These are phyloP conservation scores for Aplosporella prunicola DNA, from an alignment of 2,329 filamentous ascomycete genomes.

Conservation along the genomic window DNA sequence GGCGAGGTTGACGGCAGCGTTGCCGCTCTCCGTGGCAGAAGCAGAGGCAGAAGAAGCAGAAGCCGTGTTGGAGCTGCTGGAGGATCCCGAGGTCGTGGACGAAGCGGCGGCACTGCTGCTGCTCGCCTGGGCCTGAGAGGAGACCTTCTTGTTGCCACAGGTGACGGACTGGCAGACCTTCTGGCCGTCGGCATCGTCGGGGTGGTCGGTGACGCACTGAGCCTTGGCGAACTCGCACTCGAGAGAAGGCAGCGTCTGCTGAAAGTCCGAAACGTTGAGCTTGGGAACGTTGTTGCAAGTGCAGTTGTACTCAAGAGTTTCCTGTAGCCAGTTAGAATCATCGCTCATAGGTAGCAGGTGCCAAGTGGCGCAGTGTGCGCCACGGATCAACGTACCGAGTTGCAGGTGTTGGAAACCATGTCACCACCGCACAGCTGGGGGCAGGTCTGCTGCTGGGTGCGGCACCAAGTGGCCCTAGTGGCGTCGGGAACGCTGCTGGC, in stretches of 20 bases:
- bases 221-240: slow-evolving; percentile 12
- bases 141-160: slow-evolving; percentile 39
- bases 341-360: slow-evolving; percentile 1
- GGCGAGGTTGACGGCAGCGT: slow-evolving; percentile 38
- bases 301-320: slow-evolving; percentile 46
- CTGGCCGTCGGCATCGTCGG: slow-evolving; percentile 34
- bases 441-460: slow-evolving; percentile 50
- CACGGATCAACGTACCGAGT: slow-evolving; percentile 46
- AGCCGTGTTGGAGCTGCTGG: slow-evolving; percentile 3
- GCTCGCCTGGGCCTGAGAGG: slow-evolving; percentile 14
- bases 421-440: slow-evolving; percentile 48
- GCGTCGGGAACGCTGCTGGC: slow-evolving; percentile 29
- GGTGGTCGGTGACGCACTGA: slow-evolving; percentile 38
- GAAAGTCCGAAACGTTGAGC: slow-evolving; percentile 48
- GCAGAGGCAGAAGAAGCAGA: slow-evolving; percentile 20
- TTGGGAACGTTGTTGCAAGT: slow-evolving; percentile 45
- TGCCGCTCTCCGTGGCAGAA: slow-evolving; percentile 22
- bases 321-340: slow-evolving; percentile 28
- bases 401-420: slow-evolving; percentile 45
- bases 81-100: slow-evolving; percentile 13
- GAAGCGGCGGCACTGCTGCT: slow-evolving; percentile 17
- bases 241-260: slow-evolving; percentile 44
- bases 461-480: slow-evolving; percentile 45
- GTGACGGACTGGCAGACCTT: slow-evolving; percentile 38
- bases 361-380: background rate